Evolutionary conservation across 495 filamentous ascomycete genomes (phyloP).

Genomic region (Trichoderma erinaceum): DNA sequence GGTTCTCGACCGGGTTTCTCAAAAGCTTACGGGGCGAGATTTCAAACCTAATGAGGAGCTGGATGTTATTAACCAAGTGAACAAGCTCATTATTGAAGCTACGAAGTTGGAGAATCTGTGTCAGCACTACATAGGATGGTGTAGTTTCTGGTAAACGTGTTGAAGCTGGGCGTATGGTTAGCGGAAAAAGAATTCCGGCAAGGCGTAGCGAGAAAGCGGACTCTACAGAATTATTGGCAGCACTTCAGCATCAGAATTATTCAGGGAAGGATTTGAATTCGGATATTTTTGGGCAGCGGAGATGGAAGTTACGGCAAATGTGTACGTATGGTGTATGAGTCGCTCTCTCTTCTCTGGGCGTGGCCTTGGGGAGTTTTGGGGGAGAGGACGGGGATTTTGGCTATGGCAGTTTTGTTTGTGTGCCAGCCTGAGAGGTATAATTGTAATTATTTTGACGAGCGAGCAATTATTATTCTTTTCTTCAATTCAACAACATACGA

Average conservation of each 20-base stretch:
- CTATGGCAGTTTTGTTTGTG: constrained; percentile 1
- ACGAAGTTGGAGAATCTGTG: constrained; percentile 96
- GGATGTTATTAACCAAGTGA: constrained; percentile 80
- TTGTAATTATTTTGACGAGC: constrained; percentile 6
- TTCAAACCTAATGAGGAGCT: constrained; percentile 71
- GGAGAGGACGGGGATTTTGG: constrained; percentile 1
- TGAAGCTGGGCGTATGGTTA: not conserved
- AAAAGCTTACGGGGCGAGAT: constrained; percentile 79
- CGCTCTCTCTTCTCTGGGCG: not conserved
- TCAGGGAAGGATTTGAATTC: not conserved
- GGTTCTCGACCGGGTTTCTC: constrained; percentile 84
- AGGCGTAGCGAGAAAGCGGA: not conserved
- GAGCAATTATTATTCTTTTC: not conserved
- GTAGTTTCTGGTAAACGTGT: constrained; percentile 70
- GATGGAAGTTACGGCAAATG: not conserved
- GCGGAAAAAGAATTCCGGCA: not conserved
- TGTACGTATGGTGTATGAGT: not conserved
- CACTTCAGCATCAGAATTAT: not conserved
- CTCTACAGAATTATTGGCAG: not conserved
- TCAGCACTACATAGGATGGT: constrained; percentile 98
- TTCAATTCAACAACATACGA: not conserved
- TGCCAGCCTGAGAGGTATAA: not conserved
- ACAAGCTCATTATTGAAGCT: constrained; percentile 87
- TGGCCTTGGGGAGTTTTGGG: not conserved
- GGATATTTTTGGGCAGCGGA: not conserved